Conservation (phyloP, 2,329 filamentous ascomycete species). For the Cryphonectria radicalis region DNA sequence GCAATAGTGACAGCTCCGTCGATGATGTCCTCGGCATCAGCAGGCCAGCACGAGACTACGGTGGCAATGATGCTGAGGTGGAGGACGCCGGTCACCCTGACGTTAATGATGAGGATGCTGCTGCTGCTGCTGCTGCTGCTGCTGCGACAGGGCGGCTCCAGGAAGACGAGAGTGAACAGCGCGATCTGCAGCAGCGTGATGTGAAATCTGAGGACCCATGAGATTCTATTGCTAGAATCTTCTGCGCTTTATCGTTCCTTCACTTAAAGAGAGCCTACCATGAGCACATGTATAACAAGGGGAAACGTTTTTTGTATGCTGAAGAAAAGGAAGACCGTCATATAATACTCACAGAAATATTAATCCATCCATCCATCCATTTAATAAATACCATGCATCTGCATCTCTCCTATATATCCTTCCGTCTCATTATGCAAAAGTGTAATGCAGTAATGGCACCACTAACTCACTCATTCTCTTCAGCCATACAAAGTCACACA, state of each 20-base stretch:
- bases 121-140: not conserved
- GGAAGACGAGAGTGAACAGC: not conserved
- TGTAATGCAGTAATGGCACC: not conserved
- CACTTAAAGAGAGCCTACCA: not conserved
- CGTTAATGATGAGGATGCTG: not conserved
- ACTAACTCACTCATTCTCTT: not conserved
- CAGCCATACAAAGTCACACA: not conserved
- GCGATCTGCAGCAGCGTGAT: not conserved
- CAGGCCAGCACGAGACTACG: not conserved
- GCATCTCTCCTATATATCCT: not conserved
- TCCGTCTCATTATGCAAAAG: not conserved
- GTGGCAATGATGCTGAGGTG: not conserved
- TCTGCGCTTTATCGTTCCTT: not conserved
- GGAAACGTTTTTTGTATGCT: not conserved
- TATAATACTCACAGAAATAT: not conserved
- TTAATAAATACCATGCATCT: not conserved
- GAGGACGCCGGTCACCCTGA: not conserved
- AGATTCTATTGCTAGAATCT: not conserved
- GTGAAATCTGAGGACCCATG: slow-evolving; percentile 7
- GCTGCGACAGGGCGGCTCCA: not conserved
- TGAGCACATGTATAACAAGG: not conserved
- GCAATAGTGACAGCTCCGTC: not conserved
- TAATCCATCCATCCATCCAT: not conserved
- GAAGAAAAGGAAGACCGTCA: not conserved
- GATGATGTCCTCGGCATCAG: not conserved